Percentiles rank a stretch among this genome's conserved stretches.
Conservation (phyloP, 371 early-diverging fungal species). For the Mortierella sp. region DNA sequence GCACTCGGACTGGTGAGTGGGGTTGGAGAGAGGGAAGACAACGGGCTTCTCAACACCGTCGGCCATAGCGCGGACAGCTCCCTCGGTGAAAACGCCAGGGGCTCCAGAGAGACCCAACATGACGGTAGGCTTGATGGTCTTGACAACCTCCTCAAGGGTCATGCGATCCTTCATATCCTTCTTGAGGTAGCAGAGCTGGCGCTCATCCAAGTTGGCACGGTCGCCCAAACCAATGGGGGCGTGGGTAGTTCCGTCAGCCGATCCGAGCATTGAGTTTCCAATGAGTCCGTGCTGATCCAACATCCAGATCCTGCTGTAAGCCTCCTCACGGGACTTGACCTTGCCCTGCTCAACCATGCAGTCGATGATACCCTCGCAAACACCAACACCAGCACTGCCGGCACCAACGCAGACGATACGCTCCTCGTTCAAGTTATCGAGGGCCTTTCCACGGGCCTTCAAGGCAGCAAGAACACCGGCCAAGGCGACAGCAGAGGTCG, state of each 20-base stretch:
- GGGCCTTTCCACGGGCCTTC: constrained; percentile 64
- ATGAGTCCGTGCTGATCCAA: constrained; percentile 66
- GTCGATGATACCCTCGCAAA: constrained; percentile 75
- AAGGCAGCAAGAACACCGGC: constrained; percentile 75
- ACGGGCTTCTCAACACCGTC: constrained; percentile 69
- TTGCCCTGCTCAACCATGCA: constrained; percentile 73
- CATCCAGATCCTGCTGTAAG: constrained; percentile 71
- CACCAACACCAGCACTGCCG: constrained; percentile 80
- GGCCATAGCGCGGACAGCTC: constrained; percentile 70
- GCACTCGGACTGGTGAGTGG: constrained; percentile 76
- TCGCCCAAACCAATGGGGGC: constrained; percentile 55
- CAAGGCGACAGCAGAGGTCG: constrained; percentile 73
- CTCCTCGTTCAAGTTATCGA: constrained; percentile 57
- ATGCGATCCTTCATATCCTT: constrained; percentile 65
- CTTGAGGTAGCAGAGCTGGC: constrained; percentile 69
- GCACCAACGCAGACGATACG: constrained; percentile 77
- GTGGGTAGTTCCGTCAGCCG: constrained; percentile 16
- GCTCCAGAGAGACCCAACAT: constrained; percentile 74
- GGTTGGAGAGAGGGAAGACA: constrained; percentile 76
- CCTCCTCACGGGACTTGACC: constrained; percentile 71
- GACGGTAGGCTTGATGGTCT: constrained; percentile 72
- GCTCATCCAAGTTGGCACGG: constrained; percentile 64
- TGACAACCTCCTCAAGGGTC: constrained; percentile 68
- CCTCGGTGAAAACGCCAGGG: constrained; percentile 70
- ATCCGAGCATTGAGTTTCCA: constrained; percentile 36